phyloP scores from a whole-genome alignment of 2,329 filamentous ascomycete species.

The Xylaria sp. region DNA sequence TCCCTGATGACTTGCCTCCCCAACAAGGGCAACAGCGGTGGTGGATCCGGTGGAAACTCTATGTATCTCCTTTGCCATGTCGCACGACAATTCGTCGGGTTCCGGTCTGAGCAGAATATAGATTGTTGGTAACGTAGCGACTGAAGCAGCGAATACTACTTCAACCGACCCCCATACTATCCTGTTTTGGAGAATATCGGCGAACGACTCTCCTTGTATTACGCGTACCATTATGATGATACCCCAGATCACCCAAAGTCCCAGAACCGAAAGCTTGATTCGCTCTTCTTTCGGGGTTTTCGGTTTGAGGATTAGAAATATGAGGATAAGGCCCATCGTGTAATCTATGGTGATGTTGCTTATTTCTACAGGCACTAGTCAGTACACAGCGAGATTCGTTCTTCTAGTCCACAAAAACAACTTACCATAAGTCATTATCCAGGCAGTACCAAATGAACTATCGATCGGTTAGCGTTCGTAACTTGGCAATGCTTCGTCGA shows the following conservation, averaged over 20 bases:
- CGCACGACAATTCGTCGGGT: neutral
- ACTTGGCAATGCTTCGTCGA: neutral
- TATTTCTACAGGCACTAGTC: conserved; percentile 27
- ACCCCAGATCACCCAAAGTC: conserved; percentile 26
- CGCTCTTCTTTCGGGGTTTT: conserved; percentile 11
- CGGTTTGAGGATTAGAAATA: conserved; percentile 27
- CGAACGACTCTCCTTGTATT: conserved; percentile 14
- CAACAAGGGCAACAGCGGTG: neutral
- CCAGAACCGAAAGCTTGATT: conserved; percentile 19
- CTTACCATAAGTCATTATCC: conserved; percentile 36
- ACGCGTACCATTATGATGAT: conserved; percentile 34
- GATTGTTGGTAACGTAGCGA: conserved; percentile 33
- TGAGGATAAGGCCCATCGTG: conserved; percentile 27
- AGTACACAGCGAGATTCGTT: neutral
- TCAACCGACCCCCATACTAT: conserved; percentile 37
- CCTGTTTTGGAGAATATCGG: conserved; percentile 8
- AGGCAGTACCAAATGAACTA: conserved; percentile 23
- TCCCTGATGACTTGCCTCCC: neutral
- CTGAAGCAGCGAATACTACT: conserved; percentile 26
- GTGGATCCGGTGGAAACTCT: neutral
- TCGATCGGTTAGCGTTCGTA: neutral
- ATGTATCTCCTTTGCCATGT: neutral
- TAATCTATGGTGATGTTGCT: conserved; percentile 32
- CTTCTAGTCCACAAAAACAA: neutral
- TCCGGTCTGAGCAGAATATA: conserved; percentile 25